A percentile compares a stretch with the other conserved stretches of the same genome.
These are phyloP conservation scores for Trichoderma sp. DNA, from an alignment of 2,329 filamentous ascomycete genomes.

Conservation along the genomic window DNA sequence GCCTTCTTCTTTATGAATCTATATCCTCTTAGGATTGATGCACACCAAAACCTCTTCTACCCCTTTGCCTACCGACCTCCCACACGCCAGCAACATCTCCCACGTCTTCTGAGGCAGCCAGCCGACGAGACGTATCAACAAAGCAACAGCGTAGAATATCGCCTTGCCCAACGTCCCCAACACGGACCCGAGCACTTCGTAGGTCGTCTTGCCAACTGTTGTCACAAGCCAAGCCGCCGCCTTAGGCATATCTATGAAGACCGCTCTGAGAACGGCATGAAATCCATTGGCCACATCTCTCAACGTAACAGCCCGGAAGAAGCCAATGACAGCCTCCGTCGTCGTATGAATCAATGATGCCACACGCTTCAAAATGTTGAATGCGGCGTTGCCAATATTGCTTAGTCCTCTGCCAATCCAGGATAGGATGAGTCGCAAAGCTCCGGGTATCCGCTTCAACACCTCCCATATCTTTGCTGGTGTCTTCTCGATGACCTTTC, in stretches of 20 bases:
- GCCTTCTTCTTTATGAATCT: not conserved
- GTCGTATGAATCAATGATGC: conserved; percentile 44
- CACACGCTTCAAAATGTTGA: conserved; percentile 34
- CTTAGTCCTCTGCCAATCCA: conserved; percentile 41
- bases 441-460: conserved; percentile 35
- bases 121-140: conserved; percentile 37
- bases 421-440: conserved; percentile 32
- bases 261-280: conserved; percentile 34
- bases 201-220: conserved; percentile 33
- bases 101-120: conserved; percentile 42
- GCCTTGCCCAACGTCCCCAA: conserved; percentile 39
- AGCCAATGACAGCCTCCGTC: conserved; percentile 39
- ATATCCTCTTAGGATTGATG: conserved; percentile 16
- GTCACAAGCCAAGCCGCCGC: conserved; percentile 35
- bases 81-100: conserved; percentile 39
- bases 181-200: conserved; percentile 36
- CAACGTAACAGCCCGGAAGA: conserved; percentile 43
- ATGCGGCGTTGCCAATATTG: conserved; percentile 35
- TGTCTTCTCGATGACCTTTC: conserved; percentile 32
- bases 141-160: conserved; percentile 35
- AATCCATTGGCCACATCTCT: conserved; percentile 46
- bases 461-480: conserved; percentile 28
- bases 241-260: conserved; percentile 40
- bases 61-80: conserved; percentile 37
- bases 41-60: conserved; percentile 41